A percentile compares a stretch with the other conserved stretches of the same genome.
Conservation (phyloP, 2,329 filamentous ascomycete genomes). For the Ophiocordyceps unilateralis region DNA sequence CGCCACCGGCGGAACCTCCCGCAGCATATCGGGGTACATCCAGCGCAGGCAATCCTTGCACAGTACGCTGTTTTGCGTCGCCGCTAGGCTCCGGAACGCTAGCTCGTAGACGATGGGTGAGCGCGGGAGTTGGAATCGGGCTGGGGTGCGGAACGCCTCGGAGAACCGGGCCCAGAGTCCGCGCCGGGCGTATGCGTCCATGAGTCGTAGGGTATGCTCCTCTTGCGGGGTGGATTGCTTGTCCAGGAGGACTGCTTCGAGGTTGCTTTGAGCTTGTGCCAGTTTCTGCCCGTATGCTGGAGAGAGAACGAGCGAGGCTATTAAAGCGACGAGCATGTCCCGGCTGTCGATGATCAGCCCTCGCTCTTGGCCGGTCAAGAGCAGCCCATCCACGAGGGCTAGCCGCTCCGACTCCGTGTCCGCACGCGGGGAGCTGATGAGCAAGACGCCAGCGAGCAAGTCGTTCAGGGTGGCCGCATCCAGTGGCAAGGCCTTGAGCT, state of each 20-base stretch:
- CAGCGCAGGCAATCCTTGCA: constrained; percentile 32
- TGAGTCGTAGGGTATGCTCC: constrained; percentile 22
- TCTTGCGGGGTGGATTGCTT: constrained; percentile 19
- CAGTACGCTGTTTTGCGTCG: constrained; percentile 21
- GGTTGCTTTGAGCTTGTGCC: constrained; percentile 21
- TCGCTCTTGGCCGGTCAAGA: constrained; percentile 27
- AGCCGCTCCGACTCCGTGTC: constrained; percentile 14
- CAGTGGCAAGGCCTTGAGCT: constrained; percentile 18
- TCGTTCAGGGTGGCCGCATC: constrained; percentile 16
- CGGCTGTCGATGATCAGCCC: constrained; percentile 23
- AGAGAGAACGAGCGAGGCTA: constrained; percentile 20
- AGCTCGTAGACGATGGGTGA: constrained; percentile 35
- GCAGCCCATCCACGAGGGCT: constrained; percentile 22
- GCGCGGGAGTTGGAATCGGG: constrained; percentile 30
- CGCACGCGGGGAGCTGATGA: constrained; percentile 5
- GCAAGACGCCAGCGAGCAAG: constrained; percentile 22
- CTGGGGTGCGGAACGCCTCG: constrained; percentile 39
- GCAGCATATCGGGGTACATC: constrained; percentile 40
- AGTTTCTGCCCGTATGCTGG: constrained; percentile 15
- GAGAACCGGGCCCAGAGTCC: constrained; percentile 40
- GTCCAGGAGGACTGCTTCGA: constrained; percentile 26
- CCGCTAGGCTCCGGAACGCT: constrained; percentile 31
- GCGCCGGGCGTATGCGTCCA: constrained; percentile 27
- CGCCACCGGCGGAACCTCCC: constrained; percentile 34
- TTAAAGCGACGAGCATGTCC: constrained; percentile 30